These are phyloP conservation scores for Forsythia viridissima DNA, from an alignment of 257 asterid species.

Conservation along the genomic window DNA sequence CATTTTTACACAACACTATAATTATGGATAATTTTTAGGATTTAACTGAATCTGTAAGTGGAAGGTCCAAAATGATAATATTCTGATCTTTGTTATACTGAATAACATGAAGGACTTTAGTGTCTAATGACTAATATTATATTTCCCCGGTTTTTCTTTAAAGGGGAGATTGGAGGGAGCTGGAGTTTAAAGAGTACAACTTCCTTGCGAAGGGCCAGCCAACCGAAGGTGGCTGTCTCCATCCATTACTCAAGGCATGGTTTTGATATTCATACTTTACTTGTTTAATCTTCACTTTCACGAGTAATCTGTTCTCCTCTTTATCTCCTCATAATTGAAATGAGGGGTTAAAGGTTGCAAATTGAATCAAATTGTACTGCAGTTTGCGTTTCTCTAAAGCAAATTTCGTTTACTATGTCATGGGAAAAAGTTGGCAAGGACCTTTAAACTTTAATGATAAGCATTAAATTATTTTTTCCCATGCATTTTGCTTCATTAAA, in stretches of 20 bases:
- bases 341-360: not conserved
- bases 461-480: not conserved
- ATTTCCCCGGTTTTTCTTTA: conserved; percentile 25
- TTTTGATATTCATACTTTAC: conserved; percentile 4
- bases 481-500: not conserved
- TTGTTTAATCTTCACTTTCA: conserved; percentile 15
- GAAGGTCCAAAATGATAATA: not conserved
- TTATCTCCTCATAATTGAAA: not conserved
- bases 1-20: not conserved
- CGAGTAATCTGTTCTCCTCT: not conserved
- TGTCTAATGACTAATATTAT: not conserved
- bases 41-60: not conserved
- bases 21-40: not conserved
- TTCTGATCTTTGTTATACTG: not conserved
- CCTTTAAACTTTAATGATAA: not conserved
- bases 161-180: conserved; percentile 94
- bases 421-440: conserved; percentile 9
- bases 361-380: not conserved
- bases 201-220: conserved; percentile 97
- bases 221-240: conserved; percentile 92
- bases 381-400: not conserved
- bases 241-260: conserved; percentile 89
- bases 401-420: not conserved
- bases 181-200: conserved; percentile 92
- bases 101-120: not conserved